Base-by-base conservation (phyloP, 2,329 filamentous ascomycete species). In the Fusarium pininemorale region DNA sequence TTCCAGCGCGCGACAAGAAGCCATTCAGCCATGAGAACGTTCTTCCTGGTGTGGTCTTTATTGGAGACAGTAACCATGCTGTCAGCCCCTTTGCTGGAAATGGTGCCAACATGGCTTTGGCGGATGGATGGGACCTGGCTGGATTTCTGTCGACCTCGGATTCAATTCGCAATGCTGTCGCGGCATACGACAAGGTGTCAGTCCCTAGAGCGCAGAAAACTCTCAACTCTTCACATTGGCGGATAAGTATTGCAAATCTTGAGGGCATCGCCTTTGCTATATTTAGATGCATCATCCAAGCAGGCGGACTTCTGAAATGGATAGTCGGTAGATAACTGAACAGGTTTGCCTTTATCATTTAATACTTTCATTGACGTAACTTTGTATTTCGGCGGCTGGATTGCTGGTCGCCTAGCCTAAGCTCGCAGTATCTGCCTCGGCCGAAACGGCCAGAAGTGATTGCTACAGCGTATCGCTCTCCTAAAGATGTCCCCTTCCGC, bases 271-370 rank as follows among this genome's bases (percentile, higher is more conserved):
- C 24, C 5, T 47, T 28, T 47, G 16, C 24, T 7, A 28, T 15
- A 28, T 47, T 28, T 3, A 28, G 24, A 47, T 7, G 44, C 1
- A 13, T 20, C 18, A 2, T 47, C 12, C 44, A 10, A 26, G 44
- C 24, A 14, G 44, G 16, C 5, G 24, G 44, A 20, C 1, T 47
- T 13, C 18, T 47, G 1, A 26, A 20, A 14, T 45, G 44, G 44
- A 20, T 26, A 20, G 12, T 7, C 14, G 44, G 24, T 26, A 10
- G 44, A 26, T 45, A 8, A 42, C 8, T 2, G 6, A n/a, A 4
- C 13, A n/a, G 39, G 2, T 2, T 11, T 38, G 10, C 1, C 16
- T 18, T 18, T 2, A 18, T 18, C 1, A 2, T 5, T 37, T 37
- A 37, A 37, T 26, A 18, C 35, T 37, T 37, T 18, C 3, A 35